phyloP scores from a whole-genome alignment of 257 asterid genomes.

The Apocynum venetum region DNA sequence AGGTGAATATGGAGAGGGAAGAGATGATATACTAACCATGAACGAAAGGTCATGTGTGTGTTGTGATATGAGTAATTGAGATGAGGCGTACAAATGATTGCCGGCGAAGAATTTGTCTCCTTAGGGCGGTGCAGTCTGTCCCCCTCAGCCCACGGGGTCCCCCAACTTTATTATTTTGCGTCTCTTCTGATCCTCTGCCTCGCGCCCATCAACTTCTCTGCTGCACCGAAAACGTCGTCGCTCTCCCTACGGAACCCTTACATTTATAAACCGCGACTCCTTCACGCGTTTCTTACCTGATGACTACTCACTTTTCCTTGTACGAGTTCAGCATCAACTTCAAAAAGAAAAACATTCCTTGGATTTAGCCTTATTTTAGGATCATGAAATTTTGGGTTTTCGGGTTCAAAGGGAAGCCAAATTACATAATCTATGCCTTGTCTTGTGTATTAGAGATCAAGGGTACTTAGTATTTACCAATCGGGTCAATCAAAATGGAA shows the following conservation, averaged over 20 bases:
- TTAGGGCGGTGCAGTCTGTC: slow-evolving; percentile 11
- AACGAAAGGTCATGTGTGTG: neutral
- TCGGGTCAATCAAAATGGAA: no score
- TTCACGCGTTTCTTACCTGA: neutral
- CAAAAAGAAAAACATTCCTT: neutral
- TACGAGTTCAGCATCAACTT: neutral
- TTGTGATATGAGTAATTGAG: slow-evolving; percentile 1
- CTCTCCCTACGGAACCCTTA: neutral
- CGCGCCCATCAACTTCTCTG: slow-evolving; percentile 2
- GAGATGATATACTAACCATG: no score
- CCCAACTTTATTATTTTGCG: neutral
- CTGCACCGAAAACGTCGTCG: neutral
- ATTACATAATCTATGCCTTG: neutral
- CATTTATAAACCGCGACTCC: no score
- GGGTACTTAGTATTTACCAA: neutral
- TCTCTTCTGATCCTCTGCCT: neutral
- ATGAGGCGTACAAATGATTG: slow-evolving; percentile 20
- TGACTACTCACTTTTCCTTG: neutral
- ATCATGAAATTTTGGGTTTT: neutral
- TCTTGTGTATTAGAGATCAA: neutral
- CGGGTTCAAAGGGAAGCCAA: neutral
- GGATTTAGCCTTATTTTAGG: neutral
- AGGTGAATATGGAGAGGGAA: no score
- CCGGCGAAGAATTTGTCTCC: slow-evolving; percentile 20
- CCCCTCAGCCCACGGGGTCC: slow-evolving; percentile 4